Evolutionary conservation across 2,329 filamentous ascomycete species (phyloP), one percentile per base, ranked within the genome.

Genomic region (Aureobasidium lini): DNA sequence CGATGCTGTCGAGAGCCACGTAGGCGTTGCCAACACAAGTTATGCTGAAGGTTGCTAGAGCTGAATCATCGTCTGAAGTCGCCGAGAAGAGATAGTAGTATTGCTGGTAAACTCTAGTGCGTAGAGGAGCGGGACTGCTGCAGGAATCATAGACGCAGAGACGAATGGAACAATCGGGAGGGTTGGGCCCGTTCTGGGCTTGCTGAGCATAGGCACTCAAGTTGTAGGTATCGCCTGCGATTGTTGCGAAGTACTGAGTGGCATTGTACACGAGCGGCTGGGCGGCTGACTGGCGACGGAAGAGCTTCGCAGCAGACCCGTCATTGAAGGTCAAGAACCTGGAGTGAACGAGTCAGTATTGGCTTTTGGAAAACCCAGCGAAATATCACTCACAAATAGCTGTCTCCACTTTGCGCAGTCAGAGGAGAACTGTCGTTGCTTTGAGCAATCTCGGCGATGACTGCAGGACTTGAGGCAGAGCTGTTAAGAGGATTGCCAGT

Each of bases 281-380:
- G 6, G 11, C 15, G 31, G 18, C 23, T 29, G 42, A 39, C 9
- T 57, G 54, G 7, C 54, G 54, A 5, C 54, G 54, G 13, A 47
- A 18, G 10, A 57, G 43, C 42, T 31, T 44, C 7, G 43, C 9
- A 28, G 40, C 4, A 18, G 36, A 37, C 40, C 54, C 32, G 7
- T 47, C 28, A 9, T 48, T 48, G 43, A 57, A 57, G 8, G 54
- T 57, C 23, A 57, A 32, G 4, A 57, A 57, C 5, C 52, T 56
- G 18, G 1, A 4, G 3, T 39, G 8, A 6, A 2, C 7, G 16
- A 28, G n/a, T 43, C 23, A 54, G 37, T 28, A n/a, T 23, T 23
- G 23, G 23, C 23, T 23, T 23, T 23, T 6, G 23, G 3, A 34
- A 23, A 2, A 52, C 6, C 28, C 2, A 4, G n/a, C 4, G 31